Percentiles rank a stretch among this genome's conserved stretches.
Conservation (phyloP, 2,329 filamentous ascomycete species). For the Diaporthe helianthi region DNA sequence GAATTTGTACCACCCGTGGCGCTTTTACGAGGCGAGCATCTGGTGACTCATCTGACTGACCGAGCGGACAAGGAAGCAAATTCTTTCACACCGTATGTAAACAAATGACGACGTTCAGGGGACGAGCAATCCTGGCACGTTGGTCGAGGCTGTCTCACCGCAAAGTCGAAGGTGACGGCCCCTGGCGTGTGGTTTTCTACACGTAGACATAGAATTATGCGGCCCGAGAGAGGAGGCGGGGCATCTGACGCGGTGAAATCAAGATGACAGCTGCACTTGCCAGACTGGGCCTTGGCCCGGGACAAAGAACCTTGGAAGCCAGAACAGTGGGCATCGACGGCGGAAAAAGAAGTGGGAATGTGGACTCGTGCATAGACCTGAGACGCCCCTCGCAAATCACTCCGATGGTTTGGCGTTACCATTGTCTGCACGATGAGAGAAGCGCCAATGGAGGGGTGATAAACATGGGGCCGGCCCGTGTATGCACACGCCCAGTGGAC, state of each 20-base stretch:
- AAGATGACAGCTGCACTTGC: constrained; percentile 28
- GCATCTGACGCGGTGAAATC: constrained; percentile 8
- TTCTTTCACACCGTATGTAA: neutral
- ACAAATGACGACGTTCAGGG: constrained; percentile 19
- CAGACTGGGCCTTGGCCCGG: constrained; percentile 10
- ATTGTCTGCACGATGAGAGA: constrained; percentile 23
- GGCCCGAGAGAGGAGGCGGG: constrained; percentile 23
- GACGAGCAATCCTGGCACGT: constrained; percentile 6
- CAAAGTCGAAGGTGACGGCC: constrained; percentile 19
- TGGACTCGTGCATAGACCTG: constrained; percentile 25
- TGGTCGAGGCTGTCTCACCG: constrained; percentile 18
- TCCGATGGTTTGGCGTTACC: constrained; percentile 17
- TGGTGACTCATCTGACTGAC: constrained; percentile 18
- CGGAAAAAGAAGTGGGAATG: constrained; percentile 20
- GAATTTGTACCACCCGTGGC: constrained; percentile 21
- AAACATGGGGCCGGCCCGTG: constrained; percentile 4
- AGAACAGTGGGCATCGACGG: constrained; percentile 23
- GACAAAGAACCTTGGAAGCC: constrained; percentile 17
- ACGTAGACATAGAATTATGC: too few relatives aligned
- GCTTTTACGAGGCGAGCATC: neutral
- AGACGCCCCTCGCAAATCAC: constrained; percentile 9
- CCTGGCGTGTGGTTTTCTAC: constrained; percentile 23
- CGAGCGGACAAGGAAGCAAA: neutral
- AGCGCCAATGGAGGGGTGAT: constrained; percentile 6
- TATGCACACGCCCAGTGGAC: constrained; percentile 10